Evolutionary conservation across 2,329 filamentous ascomycete species (phyloP).

Genomic region (Penicillium oxalicum): DNA sequence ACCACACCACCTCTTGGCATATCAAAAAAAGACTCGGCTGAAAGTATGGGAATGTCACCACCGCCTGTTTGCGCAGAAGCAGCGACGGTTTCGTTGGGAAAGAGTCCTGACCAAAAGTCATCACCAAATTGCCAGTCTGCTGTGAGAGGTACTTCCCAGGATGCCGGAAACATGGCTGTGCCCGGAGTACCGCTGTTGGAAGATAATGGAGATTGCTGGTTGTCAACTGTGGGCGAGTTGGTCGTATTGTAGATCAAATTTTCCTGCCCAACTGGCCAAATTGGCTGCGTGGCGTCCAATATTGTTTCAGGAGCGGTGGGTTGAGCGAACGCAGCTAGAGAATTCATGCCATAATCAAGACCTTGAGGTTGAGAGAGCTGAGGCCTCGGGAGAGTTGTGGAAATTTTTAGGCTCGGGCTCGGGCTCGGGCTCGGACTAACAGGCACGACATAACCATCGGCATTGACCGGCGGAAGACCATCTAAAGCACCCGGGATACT

Average conservation of each 20-base stretch:
- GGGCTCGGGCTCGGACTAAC: slow-evolving; percentile 13
- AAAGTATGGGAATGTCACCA: slow-evolving; percentile 12
- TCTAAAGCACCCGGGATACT: slow-evolving; percentile 25
- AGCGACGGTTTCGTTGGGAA: slow-evolving; percentile 13
- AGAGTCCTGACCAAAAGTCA: slow-evolving; percentile 22
- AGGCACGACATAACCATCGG: slow-evolving; percentile 29
- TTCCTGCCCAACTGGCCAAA: slow-evolving; percentile 13
- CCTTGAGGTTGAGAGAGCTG: too few species aligned
- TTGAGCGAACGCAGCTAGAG: slow-evolving; percentile 6
- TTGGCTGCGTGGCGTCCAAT: not conserved
- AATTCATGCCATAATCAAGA: not conserved
- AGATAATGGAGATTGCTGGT: slow-evolving; percentile 22
- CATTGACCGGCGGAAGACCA: slow-evolving; percentile 29
- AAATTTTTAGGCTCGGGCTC: too few species aligned
- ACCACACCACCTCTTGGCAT: not conserved
- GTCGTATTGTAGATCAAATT: slow-evolving; percentile 1
- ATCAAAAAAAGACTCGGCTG: slow-evolving; percentile 16
- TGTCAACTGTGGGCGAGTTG: slow-evolving; percentile 6
- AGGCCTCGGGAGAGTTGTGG: too few species aligned
- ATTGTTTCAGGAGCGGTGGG: slow-evolving; percentile 4
- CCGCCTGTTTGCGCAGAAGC: slow-evolving; percentile 5
- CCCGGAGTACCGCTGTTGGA: slow-evolving; percentile 11
- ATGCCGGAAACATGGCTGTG: slow-evolving; percentile 45
- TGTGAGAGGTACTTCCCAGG: slow-evolving; percentile 88
- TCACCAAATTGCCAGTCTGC: slow-evolving; percentile 66